Evolutionary conservation across 2,329 filamentous ascomycete genomes (phyloP), one percentile per base, ranked within the genome.

Genomic region (Chrysoporthe deuterocubensis): DNA sequence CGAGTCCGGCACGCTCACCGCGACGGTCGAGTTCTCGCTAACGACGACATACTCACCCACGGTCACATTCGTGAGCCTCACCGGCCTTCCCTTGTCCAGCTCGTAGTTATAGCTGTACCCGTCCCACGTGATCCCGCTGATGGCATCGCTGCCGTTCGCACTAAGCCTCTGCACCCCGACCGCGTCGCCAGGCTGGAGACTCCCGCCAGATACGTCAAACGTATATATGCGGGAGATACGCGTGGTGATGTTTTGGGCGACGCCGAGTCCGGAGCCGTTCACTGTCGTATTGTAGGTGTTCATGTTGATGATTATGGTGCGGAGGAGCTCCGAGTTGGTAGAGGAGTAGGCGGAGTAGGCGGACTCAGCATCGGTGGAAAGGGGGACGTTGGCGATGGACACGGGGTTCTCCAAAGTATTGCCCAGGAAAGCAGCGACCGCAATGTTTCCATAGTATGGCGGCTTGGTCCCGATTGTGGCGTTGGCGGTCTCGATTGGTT

Each of bases 91-190:
- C 4, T 79, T 71, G 13, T 84, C 81, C 62, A 90, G 76, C 75
- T 90, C 87, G 67, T 83, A 84, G 72, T 90, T 87, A 71, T 88
- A 91, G 70, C 85, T 90, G 73, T 79, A 82, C 1, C 87, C 88
- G 74, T 90, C 86, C 78, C 84, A 90, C 0, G 86, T 85, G 56
- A 90, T 84, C 0, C 87, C 88, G 0, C 84, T 84, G 32, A 89
- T 83, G 9, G 88, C 87, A 76, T 90, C 87, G 70, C 86, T 89
- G 0, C 89, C 88, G 75, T 89, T 89, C 1, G 89, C 88, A 61
- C 80, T 74, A 43, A 90, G 75, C 37, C 87, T 77, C 73, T 85
- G 71, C 5, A 77, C 71, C 1, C 61, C 61, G 4, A 74, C 67
- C 42, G 43, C 80, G 62, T 88, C 78, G 0, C 67, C 71, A 2